Conservation (phyloP, 2,329 filamentous ascomycete genomes). For the Phoma sp. region DNA sequence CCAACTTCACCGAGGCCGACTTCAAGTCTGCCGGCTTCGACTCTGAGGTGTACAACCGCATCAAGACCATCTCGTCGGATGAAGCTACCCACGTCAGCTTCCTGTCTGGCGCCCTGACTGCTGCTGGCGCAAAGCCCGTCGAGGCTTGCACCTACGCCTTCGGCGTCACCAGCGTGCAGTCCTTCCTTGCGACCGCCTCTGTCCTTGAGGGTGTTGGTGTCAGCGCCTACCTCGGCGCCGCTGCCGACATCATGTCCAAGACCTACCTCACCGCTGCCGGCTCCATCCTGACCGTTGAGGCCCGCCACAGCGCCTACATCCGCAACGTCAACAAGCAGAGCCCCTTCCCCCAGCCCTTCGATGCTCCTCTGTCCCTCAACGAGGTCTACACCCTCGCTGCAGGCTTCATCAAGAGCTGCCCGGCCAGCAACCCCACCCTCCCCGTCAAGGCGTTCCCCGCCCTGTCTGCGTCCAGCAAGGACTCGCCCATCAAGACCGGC, state of each 20-base stretch:
- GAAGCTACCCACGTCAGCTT: conserved; percentile 65
- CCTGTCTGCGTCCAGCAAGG: conserved; percentile 41
- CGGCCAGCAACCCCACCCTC: conserved; percentile 59
- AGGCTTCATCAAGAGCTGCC: conserved; percentile 65
- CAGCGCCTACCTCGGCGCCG: conserved; percentile 67
- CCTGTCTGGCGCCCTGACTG: conserved; percentile 53
- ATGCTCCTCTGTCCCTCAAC: conserved; percentile 63
- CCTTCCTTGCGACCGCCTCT: conserved; percentile 60
- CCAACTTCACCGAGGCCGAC: conserved; percentile 56
- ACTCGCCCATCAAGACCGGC: conserved; percentile 21
- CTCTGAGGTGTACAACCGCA: conserved; percentile 61
- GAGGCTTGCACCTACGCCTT: conserved; percentile 64
- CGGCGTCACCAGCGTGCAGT: conserved; percentile 53
- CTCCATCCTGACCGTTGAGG: conserved; percentile 68
- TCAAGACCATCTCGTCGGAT: conserved; percentile 63
- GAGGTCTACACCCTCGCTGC: conserved; percentile 69
- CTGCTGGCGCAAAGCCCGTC: conserved; percentile 59
- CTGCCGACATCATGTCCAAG: conserved; percentile 62
- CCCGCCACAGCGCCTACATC: conserved; percentile 68
- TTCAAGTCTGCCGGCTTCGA: conserved; percentile 42
- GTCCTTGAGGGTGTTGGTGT: conserved; percentile 64
- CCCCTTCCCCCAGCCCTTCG: conserved; percentile 66
- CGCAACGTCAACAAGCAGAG: conserved; percentile 56
- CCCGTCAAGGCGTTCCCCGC: conserved; percentile 67
- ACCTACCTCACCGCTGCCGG: conserved; percentile 66